These are phyloP conservation scores for Penicillium manginii DNA, from an alignment of 495 filamentous ascomycete species.

Conservation along the genomic window DNA sequence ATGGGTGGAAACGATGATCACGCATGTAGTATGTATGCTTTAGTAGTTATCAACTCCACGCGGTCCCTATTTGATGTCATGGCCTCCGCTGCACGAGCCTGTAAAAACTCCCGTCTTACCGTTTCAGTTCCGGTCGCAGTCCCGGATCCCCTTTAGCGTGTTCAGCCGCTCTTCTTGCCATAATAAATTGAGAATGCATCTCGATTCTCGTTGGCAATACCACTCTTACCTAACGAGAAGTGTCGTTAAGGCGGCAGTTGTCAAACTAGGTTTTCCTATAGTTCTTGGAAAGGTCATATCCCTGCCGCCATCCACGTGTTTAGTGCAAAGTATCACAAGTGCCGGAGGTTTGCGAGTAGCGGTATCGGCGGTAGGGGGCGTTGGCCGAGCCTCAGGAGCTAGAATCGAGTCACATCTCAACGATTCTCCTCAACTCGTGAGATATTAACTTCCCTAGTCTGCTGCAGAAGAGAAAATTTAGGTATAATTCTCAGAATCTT, in stretches of 20 bases:
- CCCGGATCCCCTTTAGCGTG: not conserved
- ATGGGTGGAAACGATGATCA: conserved; percentile 2
- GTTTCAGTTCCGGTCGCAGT: not conserved
- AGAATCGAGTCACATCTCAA: not conserved
- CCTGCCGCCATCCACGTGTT: conserved; percentile 7
- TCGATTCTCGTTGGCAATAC: not conserved
- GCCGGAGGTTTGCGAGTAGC: not conserved
- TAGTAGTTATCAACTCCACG: not conserved
- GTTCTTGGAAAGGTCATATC: conserved; percentile 6
- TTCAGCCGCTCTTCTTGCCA: not conserved
- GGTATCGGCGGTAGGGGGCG: conserved; percentile 3
- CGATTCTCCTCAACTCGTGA: not conserved
- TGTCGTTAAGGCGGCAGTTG: not conserved
- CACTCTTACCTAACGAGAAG: conserved; percentile 1
- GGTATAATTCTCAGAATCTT: too few species aligned
- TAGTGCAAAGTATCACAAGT: conserved; percentile 6
- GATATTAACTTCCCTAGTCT: not conserved
- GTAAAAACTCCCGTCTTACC: not conserved
- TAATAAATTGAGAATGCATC: not conserved
- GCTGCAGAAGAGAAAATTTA: too few species aligned
- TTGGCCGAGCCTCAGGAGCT: not conserved
- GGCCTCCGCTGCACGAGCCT: not conserved
- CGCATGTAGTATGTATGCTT: not conserved
- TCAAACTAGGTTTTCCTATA: conserved; percentile 4
- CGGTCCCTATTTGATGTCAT: conserved; percentile 1